Base-by-base conservation (phyloP, 805 yeast genomes). In the Cyberlindnera veronae region DNA sequence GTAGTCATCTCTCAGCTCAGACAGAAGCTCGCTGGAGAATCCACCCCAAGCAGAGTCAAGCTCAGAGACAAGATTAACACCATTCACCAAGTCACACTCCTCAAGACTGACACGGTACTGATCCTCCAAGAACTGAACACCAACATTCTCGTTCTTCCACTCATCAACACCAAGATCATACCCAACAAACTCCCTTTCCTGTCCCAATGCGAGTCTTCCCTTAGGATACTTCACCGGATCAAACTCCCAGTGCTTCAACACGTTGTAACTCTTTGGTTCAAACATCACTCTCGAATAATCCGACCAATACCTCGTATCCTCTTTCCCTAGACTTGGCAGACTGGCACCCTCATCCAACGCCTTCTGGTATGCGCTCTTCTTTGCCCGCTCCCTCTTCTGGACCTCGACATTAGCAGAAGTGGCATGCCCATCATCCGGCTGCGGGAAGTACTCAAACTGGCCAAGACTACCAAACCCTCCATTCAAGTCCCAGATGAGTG, bases 31-130 rank as follows among this genome's bases (percentile, higher is more conserved):
- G 29, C 63, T 58, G 5, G 85, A 61, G 50, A 84, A 78, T 0
- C 95, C 95, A 35, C 88, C 83, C 98, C 98, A 91, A 0, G 83
- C 84, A 17, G 77, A 70, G 55, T 86, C 95, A 3, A 81, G 49
- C 38, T 89, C 96, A 0, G 84, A 74, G 3, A 81, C 54, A 0
- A 86, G 36, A 49, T 84, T 84, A 9, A 93, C 42, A 1, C 96
- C 96, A 39, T 73, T 76, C 15, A 90, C 55, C 20, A 67, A 60
- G 58, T 93, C 97, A 57, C 93, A 80, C 44, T 76, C 73, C 55
- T 91, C 99, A 12, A 93, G 55, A 29, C 74, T 62, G 2, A 65
- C 61, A 40, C 96, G 69, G 40, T 89, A 75, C 5, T 64, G 62
- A 3, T 68, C 70, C 35, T 85, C 93, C 32, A 81, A 44, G 30